phyloP scores from a whole-genome alignment of 2,329 filamentous ascomycete genomes.

The Fusarium armeniacum region DNA sequence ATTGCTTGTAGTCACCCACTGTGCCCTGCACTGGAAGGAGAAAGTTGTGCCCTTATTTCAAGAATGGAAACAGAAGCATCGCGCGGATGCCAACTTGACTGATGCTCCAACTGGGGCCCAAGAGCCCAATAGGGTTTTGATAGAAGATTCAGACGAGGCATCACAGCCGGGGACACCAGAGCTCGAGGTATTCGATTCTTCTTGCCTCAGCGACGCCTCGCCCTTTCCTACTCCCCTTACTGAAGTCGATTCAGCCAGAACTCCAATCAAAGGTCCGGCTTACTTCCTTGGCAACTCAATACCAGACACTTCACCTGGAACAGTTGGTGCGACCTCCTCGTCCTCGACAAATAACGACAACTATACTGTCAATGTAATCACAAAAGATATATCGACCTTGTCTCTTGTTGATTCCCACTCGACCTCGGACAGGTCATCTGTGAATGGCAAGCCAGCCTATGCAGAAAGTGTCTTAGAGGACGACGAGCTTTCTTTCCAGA shows the following conservation, averaged over 20 bases:
- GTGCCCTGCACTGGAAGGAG: neutral
- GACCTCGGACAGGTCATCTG: too few species aligned
- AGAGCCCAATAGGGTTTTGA: neutral
- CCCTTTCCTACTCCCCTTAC: constrained; percentile 25
- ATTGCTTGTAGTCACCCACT: neutral
- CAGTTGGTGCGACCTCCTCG: neutral
- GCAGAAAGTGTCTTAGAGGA: neutral
- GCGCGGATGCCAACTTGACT: neutral
- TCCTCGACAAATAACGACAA: neutral
- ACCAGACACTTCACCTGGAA: constrained; percentile 6
- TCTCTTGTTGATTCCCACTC: neutral
- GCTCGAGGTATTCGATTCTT: constrained; percentile 15
- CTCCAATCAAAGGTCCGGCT: neutral
- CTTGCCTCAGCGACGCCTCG: constrained; percentile 2
- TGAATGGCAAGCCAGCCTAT: neutral
- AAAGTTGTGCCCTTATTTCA: neutral
- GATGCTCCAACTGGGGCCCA: neutral
- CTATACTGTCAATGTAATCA: neutral
- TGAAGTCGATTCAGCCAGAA: neutral
- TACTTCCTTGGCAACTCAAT: constrained; percentile 4
- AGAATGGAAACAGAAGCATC: constrained; percentile 16
- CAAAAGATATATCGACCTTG: neutral
- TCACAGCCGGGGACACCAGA: constrained; percentile 21
- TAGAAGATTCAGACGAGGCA: neutral
- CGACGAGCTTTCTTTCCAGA: neutral